A percentile compares a stretch with the other conserved stretches of the same genome.
Evolutionary conservation across 2,329 filamentous ascomycete genomes (phyloP).

Genomic region (Colletotrichum chlorophyti): DNA sequence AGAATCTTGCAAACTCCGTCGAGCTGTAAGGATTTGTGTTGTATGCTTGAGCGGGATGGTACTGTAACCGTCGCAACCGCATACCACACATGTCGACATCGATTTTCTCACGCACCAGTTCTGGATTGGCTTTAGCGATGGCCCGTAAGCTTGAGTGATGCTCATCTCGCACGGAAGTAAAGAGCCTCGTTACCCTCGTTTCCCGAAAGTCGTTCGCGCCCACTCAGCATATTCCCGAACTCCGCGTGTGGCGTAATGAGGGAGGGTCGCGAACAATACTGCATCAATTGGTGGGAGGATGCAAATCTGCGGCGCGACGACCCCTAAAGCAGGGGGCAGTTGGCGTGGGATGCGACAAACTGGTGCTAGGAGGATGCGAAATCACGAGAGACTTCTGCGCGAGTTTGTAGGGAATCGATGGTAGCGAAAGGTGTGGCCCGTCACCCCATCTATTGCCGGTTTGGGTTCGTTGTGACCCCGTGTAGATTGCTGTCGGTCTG

Average conservation of each 20-base stretch:
- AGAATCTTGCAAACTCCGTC: neutral
- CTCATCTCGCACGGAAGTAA: conserved; percentile 9
- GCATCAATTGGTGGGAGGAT: neutral
- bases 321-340: neutral
- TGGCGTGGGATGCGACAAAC: neutral
- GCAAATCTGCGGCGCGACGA: neutral
- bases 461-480: no score
- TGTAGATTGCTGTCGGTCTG: no score
- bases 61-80: conserved; percentile 19
- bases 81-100: conserved; percentile 18
- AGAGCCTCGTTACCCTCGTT: neutral
- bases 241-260: no score
- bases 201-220: conserved; percentile 7
- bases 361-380: conserved; percentile 11
- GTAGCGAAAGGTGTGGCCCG: no score
- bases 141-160: neutral
- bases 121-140: conserved; percentile 4
- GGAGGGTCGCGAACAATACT: neutral
- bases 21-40: neutral
- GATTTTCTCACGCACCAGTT: neutral
- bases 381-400: conserved; percentile 1
- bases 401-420: neutral
- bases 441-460: no score
- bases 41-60: conserved; percentile 8
- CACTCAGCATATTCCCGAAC: no score